These are phyloP conservation scores for Sorghum bicolor DNA, from an alignment of 176 grass and related monocot genomes.

Conservation along the genomic window Sorghum_bicolor_NCBIv3 NC_012872.2:15949501-15950000, in stretches of 20 bases:
- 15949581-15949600: slow-evolving; percentile 96
- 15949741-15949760: slow-evolving; percentile 87
- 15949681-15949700: slow-evolving; percentile 90
- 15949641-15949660: slow-evolving; percentile 19
- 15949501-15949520: slow-evolving; percentile 79
- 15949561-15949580: slow-evolving; percentile 86
- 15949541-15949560: slow-evolving; percentile 80
- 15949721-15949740: slow-evolving; percentile 90
- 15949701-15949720: slow-evolving; percentile 81
- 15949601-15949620: slow-evolving; percentile 24
- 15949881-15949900: slow-evolving; percentile 5
- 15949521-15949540: slow-evolving; percentile 92
- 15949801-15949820: slow-evolving; percentile 59
- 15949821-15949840: slow-evolving; percentile 13
- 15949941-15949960: slow-evolving; percentile 2
- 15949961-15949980: slow-evolving; percentile 21
- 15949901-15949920: slow-evolving; percentile 1
- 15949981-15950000: slow-evolving; percentile 10
- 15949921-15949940: slow-evolving; percentile 20
- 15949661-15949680: slow-evolving; percentile 39
- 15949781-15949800: slow-evolving; percentile 77
- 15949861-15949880: slow-evolving; percentile 1
- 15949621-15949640: not conserved
- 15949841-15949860: not conserved
- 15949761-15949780: slow-evolving; percentile 83